Evolutionary conservation across 2,329 filamentous ascomycete species (phyloP).

Genomic region (Cryphonectria parasitica): DNA sequence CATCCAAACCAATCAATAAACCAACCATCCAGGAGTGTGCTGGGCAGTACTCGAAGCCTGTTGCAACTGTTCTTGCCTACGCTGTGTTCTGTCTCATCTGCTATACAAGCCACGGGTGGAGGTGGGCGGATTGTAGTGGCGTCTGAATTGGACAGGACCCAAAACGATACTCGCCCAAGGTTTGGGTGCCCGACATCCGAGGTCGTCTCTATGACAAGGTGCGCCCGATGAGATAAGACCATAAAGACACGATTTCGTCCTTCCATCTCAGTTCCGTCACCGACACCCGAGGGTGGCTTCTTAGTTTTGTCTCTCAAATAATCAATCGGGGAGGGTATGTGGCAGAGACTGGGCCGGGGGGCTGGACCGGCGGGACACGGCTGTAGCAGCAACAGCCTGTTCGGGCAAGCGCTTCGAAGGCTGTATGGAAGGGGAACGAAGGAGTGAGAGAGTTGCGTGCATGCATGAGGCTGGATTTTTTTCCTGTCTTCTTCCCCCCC

Average conservation of each 20-base stretch:
- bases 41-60: not conserved
- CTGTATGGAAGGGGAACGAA: not conserved
- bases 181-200: not conserved
- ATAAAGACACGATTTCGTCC: not conserved
- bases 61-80: not conserved
- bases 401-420: slow-evolving; percentile 5
- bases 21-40: not conserved
- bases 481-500: too few relatives aligned
- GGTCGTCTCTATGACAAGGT: not conserved
- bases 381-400: slow-evolving; percentile 6
- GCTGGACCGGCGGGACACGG: not conserved
- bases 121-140: not conserved
- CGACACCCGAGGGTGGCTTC: not conserved
- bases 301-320: too few relatives aligned
- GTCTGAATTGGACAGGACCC: not conserved
- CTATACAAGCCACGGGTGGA: not conserved
- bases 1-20: not conserved
- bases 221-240: not conserved
- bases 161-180: not conserved
- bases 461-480: not conserved
- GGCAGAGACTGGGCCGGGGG: not conserved
- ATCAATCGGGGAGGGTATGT: not conserved
- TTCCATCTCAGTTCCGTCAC: not conserved
- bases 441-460: not conserved
- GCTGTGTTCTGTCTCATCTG: not conserved